Conservation (phyloP, 2,329 filamentous ascomycete species). For the Aureobasidium vineae region DNA sequence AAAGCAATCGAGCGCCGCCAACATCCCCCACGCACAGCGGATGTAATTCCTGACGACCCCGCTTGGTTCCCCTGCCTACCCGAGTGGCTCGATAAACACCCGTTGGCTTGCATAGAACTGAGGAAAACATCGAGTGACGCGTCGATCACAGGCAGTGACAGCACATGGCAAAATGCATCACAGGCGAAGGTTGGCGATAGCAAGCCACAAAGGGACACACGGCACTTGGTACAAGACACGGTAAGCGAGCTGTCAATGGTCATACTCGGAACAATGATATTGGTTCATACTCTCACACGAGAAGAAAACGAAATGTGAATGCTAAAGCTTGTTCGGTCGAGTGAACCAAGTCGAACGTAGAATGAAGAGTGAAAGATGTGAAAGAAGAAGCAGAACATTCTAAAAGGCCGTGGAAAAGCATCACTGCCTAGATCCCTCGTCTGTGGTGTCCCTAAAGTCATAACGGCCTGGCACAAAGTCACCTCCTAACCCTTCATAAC, state of each 20-base stretch:
- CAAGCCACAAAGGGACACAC: slow-evolving; percentile 7
- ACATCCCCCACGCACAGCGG: background rate
- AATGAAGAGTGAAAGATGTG: background rate
- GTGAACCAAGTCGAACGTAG: background rate
- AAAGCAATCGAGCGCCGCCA: background rate
- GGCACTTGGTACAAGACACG: background rate
- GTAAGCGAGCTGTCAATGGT: background rate
- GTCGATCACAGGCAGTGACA: background rate
- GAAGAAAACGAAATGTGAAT: background rate
- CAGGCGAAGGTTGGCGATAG: background rate
- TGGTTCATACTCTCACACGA: background rate
- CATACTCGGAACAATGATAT: background rate
- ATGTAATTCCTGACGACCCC: background rate
- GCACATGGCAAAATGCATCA: background rate
- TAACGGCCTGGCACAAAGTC: background rate
- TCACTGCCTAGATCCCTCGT: background rate
- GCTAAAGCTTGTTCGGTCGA: background rate
- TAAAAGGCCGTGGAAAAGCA: background rate
- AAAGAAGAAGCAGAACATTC: background rate
- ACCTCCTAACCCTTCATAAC: background rate
- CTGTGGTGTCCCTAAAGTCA: background rate
- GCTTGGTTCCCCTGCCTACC: background rate
- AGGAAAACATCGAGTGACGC: background rate
- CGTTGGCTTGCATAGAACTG: background rate
- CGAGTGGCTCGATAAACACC: slow-evolving; percentile 3